Percentiles rank a stretch among this genome's conserved stretches.
These are phyloP conservation scores for Monosporascus sp. DNA, from an alignment of 2,329 filamentous ascomycete genomes.

Conservation along the genomic window DNA sequence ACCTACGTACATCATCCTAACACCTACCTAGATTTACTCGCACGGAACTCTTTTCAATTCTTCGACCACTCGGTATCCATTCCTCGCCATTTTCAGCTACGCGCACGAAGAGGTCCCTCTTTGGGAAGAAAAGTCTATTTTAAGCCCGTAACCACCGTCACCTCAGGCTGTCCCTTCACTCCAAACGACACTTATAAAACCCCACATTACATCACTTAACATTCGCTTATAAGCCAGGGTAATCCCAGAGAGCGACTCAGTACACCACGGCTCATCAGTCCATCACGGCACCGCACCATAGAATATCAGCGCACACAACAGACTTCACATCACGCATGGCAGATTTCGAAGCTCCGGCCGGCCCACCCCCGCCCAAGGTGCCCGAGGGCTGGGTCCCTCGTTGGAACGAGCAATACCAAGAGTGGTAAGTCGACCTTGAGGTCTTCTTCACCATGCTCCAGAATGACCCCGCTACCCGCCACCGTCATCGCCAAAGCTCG, in stretches of 20 bases:
- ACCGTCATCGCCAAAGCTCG: too few relatives aligned
- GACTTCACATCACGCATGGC: conserved; percentile 35
- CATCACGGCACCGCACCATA: too few relatives aligned
- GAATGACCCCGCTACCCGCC: too few relatives aligned
- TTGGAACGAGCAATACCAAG: conserved; percentile 83
- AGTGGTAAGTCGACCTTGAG: conserved; percentile 46
- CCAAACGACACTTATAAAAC: not conserved
- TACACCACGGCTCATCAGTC: too few relatives aligned
- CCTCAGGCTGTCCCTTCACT: too few relatives aligned
- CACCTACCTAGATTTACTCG: not conserved
- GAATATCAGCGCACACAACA: too few relatives aligned
- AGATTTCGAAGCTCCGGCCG: conserved; percentile 48
- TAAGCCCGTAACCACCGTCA: not conserved
- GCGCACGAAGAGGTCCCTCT: too few relatives aligned
- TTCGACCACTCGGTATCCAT: not conserved
- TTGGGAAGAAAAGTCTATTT: not conserved
- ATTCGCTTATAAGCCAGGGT: not conserved
- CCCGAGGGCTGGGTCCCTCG: conserved; percentile 82
- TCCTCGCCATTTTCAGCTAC: not conserved
- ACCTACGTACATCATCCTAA: not conserved
- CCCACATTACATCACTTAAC: not conserved
- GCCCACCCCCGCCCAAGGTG: conserved; percentile 52
- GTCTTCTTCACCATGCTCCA: too few relatives aligned
- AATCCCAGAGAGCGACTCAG: not conserved
- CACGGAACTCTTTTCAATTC: not conserved